Evolutionary conservation across 116 monocot genomes (phyloP).

Genomic region (Posidonia oceanica): DNA sequence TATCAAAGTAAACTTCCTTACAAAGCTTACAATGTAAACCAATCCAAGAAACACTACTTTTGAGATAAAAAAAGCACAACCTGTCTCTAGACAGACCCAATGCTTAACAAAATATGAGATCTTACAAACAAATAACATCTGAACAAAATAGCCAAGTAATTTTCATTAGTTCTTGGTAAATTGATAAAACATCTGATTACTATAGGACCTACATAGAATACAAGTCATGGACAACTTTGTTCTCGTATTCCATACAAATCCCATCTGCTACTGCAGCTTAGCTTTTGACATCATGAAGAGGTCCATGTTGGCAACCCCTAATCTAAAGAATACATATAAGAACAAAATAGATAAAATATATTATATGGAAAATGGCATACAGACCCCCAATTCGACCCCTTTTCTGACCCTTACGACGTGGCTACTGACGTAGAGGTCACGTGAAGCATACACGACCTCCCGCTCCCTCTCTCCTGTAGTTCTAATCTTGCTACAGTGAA

Average conservation of each 20-base stretch:
- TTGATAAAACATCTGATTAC: not conserved
- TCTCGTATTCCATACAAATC: not conserved
- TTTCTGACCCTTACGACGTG: too few species aligned
- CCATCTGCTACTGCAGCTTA: not conserved
- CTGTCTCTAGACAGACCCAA: too few species aligned
- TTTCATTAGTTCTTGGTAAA: not conserved
- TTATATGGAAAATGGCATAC: too few species aligned
- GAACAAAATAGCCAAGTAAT: not conserved
- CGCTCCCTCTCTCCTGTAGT: too few species aligned
- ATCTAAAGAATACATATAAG: constrained; percentile 4
- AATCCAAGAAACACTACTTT: too few species aligned
- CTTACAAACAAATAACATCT: not conserved
- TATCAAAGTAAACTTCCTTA: too few species aligned
- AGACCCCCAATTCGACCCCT: too few species aligned
- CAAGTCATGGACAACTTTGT: not conserved
- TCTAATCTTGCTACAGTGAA: too few species aligned
- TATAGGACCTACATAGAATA: not conserved
- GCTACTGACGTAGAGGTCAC: too few species aligned
- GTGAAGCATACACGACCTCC: too few species aligned
- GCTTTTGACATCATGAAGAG: not conserved
- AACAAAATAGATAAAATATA: not conserved
- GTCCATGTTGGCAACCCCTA: not conserved
- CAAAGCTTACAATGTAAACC: too few species aligned
- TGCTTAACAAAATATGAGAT: not conserved
- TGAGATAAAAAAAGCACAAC: too few species aligned